Conservation (phyloP, 305 asterid species). For the Fraxinus paxiana region DNA sequence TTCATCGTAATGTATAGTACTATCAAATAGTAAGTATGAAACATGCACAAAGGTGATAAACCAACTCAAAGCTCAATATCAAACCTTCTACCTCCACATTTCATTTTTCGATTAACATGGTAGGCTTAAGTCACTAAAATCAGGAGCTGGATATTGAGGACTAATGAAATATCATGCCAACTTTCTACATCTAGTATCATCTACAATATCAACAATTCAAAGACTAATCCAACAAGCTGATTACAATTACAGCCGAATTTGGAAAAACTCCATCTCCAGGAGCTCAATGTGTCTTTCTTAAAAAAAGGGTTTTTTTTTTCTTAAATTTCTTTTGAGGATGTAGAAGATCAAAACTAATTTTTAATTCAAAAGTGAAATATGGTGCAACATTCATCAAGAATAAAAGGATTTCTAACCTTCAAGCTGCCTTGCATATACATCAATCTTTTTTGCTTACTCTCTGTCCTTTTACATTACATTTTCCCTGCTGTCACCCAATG, state of each 20-base stretch:
- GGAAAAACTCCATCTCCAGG: constrained; percentile 1
- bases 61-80: not conserved
- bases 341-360: not conserved
- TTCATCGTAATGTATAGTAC: not conserved
- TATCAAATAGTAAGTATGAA: too few species aligned
- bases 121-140: not conserved
- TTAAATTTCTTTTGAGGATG: not conserved
- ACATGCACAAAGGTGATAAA: not conserved
- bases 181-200: not conserved
- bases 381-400: not conserved
- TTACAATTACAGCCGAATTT: not conserved
- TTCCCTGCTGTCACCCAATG: not conserved
- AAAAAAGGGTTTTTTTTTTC: constrained; percentile 35
- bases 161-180: not conserved
- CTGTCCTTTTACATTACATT: too few species aligned
- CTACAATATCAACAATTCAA: not conserved
- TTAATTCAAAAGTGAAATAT: not conserved
- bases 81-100: not conserved
- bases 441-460: too few species aligned
- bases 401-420: not conserved
- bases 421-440: not conserved
- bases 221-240: not conserved
- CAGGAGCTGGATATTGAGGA: not conserved
- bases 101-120: not conserved
- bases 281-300: constrained; percentile 46